These are phyloP conservation scores for Rosa persica DNA, from an alignment of 306 rosid species.

Conservation along the genomic window DNA sequence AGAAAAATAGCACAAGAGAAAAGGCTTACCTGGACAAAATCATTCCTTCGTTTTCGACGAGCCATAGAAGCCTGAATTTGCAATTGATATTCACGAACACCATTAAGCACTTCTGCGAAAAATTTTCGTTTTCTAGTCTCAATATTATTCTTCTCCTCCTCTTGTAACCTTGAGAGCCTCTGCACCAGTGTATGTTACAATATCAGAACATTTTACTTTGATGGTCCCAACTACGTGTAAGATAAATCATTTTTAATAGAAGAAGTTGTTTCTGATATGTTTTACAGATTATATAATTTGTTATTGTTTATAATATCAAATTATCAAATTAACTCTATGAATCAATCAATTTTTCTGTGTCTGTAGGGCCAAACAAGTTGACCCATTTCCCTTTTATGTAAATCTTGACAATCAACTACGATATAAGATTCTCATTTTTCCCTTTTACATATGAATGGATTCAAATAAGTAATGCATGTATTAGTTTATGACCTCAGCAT, in stretches of 20 bases:
- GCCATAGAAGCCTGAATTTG: conserved; percentile 90
- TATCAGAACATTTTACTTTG: conserved; percentile 26
- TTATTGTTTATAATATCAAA: not conserved
- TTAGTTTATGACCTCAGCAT: conserved; percentile 66
- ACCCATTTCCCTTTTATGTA: not conserved
- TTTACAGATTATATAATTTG: not conserved
- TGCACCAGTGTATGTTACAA: conserved; percentile 49
- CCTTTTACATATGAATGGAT: not conserved
- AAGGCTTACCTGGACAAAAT: conserved; percentile 65
- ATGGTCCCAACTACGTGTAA: not conserved
- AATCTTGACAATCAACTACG: not conserved
- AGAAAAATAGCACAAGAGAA: conserved; percentile 19
- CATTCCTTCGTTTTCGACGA: conserved; percentile 93
- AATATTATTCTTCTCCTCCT: conserved; percentile 75
- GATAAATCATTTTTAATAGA: not conserved
- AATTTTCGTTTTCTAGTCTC: conserved; percentile 92
- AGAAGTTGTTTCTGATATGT: not conserved
- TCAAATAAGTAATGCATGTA: conserved; percentile 17
- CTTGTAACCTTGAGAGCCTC: conserved; percentile 87
- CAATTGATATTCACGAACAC: conserved; percentile 94
- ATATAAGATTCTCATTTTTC: not conserved
- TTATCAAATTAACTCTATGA: not conserved
- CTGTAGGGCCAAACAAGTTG: not conserved
- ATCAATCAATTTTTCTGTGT: not conserved
- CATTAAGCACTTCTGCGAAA: conserved; percentile 82